Conservation (phyloP, 805 yeast species). For the Pichia scutulata region DNA sequence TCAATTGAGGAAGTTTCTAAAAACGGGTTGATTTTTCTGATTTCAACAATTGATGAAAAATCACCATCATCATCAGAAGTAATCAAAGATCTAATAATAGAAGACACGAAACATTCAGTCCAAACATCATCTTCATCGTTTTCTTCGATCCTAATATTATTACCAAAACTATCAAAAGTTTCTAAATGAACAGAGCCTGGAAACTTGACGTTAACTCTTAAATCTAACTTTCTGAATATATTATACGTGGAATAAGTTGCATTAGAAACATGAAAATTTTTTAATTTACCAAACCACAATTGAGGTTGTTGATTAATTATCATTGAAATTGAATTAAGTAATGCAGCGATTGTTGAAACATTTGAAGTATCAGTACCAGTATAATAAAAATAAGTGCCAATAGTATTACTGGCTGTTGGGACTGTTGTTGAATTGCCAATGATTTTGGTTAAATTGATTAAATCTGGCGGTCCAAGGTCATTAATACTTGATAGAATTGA, state of each 20-base stretch:
- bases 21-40: constrained; percentile 77
- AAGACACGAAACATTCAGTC: constrained; percentile 60
- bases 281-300: constrained; percentile 73
- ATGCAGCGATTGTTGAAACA: constrained; percentile 72
- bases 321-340: constrained; percentile 58
- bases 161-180: constrained; percentile 45
- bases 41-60: constrained; percentile 67
- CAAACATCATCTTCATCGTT: constrained; percentile 32
- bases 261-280: constrained; percentile 62
- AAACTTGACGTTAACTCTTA: constrained; percentile 62
- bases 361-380: constrained; percentile 72
- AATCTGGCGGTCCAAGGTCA: constrained; percentile 70
- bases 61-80: constrained; percentile 61
- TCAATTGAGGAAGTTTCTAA: constrained; percentile 36
- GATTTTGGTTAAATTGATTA: constrained; percentile 41
- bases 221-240: constrained; percentile 53
- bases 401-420: constrained; percentile 19
- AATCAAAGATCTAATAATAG: constrained; percentile 67
- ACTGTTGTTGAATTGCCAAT: constrained; percentile 20
- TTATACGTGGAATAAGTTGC: constrained; percentile 64
- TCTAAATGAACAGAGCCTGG: constrained; percentile 66
- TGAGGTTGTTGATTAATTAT: constrained; percentile 56
- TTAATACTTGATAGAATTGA: constrained; percentile 47
- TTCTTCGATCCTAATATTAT: constrained; percentile 15
- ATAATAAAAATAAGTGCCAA: constrained; percentile 68